Percentiles rank a stretch among this genome's conserved stretches.
Conservation (phyloP, 208 protist species). For the Novymonas esmeraldas region DNA sequence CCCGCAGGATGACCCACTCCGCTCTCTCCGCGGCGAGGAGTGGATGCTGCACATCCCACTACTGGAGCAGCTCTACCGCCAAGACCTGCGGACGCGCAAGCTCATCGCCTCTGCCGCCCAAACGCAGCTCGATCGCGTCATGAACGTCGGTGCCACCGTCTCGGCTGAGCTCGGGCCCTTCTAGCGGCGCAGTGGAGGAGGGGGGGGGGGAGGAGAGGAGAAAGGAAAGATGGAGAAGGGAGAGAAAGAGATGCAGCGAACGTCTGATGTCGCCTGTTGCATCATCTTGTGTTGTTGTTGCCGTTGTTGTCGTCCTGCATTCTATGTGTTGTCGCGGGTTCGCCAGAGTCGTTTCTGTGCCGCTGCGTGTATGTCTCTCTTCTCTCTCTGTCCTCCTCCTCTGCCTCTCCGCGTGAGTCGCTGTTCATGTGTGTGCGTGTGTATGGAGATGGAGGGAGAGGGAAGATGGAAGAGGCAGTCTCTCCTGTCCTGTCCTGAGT, state of each 20-base stretch:
- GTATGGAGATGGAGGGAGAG: neutral
- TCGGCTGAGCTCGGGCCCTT: slow-evolving; percentile 48
- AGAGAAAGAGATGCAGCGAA: neutral
- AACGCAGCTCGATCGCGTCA: slow-evolving; percentile 76
- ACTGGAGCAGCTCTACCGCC: slow-evolving; percentile 50
- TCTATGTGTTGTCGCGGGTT: no score
- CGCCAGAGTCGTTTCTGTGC: no score
- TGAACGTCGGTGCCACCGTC: slow-evolving; percentile 65
- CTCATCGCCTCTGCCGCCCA: slow-evolving; percentile 58
- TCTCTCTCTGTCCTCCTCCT: neutral
- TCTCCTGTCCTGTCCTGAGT: no score
- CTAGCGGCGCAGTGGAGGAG: slow-evolving; percentile 26
- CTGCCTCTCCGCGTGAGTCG: no score
- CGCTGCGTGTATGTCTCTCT: no score
- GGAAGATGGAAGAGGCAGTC: no score
- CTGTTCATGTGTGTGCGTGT: neutral
- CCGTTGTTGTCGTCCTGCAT: no score
- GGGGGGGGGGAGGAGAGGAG: neutral
- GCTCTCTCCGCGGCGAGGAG: slow-evolving; percentile 55
- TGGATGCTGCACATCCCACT: slow-evolving; percentile 67
- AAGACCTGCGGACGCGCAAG: slow-evolving; percentile 67
- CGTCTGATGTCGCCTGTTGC: no score
- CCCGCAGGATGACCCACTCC: slow-evolving; percentile 54
- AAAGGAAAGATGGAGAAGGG: neutral
- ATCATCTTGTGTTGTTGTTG: no score